These are phyloP conservation scores for Annulohypoxylon maeteangense DNA, from an alignment of 495 filamentous ascomycete species.

Conservation along the genomic window DNA sequence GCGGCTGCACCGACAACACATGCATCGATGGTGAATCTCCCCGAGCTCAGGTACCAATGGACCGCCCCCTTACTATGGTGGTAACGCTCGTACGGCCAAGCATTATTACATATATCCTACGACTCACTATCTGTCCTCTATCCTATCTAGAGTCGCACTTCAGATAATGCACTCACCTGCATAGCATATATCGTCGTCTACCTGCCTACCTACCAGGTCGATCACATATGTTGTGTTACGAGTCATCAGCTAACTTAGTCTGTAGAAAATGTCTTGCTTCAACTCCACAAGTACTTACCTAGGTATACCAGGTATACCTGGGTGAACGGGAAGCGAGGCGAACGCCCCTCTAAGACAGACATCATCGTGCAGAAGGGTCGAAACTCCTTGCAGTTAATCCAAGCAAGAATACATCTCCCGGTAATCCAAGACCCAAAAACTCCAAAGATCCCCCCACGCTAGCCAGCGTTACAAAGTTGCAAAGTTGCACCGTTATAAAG, in stretches of 20 bases:
- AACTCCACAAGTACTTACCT: conserved; percentile 32
- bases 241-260: conserved; percentile 23
- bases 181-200: conserved; percentile 39
- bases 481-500: conserved; percentile 41
- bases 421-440: conserved; percentile 29
- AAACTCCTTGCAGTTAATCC: conserved; percentile 38
- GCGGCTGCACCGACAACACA: conserved; percentile 38
- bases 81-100: conserved; percentile 21
- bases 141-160: conserved; percentile 27
- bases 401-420: conserved; percentile 40
- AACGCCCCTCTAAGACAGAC: conserved; percentile 34
- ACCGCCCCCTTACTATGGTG: conserved; percentile 22
- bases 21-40: conserved; percentile 36
- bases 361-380: conserved; percentile 43
- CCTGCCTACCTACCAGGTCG: conserved; percentile 37
- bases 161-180: conserved; percentile 45
- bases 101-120: conserved; percentile 31
- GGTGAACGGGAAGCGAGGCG: conserved; percentile 17
- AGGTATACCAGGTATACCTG: conserved; percentile 28
- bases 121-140: conserved; percentile 33
- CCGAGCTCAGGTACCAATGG: conserved; percentile 37
- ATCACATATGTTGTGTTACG: conserved; percentile 40
- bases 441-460: conserved; percentile 36
- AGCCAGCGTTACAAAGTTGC: conserved; percentile 42
- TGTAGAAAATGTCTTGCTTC: conserved; percentile 30